Evolutionary conservation across 495 filamentous ascomycete genomes (phyloP), one percentile per base, ranked within the genome.

Genomic region (Aspergillus homomorphus): DNA sequence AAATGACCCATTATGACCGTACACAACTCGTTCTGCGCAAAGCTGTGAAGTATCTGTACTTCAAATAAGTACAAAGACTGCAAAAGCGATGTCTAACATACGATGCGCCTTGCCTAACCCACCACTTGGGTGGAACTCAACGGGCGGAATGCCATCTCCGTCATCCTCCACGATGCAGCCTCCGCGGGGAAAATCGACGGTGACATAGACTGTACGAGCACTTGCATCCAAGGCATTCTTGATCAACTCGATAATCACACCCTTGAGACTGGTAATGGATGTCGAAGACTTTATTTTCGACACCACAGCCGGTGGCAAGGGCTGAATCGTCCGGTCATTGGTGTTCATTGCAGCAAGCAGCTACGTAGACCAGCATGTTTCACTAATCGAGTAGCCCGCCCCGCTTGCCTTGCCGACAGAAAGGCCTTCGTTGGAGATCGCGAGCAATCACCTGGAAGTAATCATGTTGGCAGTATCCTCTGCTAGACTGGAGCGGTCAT

Each of bases 261-360:
- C 84, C 61, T 87, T 86, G 48, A 98, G 73, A 26, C 87, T 84
- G 2, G 85, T 89, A 61, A 98, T 88, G 21, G 80, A 78, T 7
- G 83, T 84, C 2, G 92, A 96, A 0, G 93, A 97, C 62, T 89
- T 90, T 70, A 98, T 87, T 66, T 93, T 92, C n/a, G 87, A 83
- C 53, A 85, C 78, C 53, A 91, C 91, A 52, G 93, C 82, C 22
- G 80, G 69, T 15, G 93, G 89, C 45, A 98, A 78, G 43, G 79
- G 84, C 58, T 79, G 77, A 55, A 98, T 96, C 16, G 63, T 71
- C 53, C 68, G 30, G 43, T 62, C 61, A 49, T 63, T 60, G 8
- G 55, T 22, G 60, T 66, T 50, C 67, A 69, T 73, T 9, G 24
- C 54, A 53, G 48, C 22, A 30, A 54, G 28, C 10, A 38, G 12